Conservation (phyloP, 129 eudicot genomes). For the Lactuca saligna region DNA sequence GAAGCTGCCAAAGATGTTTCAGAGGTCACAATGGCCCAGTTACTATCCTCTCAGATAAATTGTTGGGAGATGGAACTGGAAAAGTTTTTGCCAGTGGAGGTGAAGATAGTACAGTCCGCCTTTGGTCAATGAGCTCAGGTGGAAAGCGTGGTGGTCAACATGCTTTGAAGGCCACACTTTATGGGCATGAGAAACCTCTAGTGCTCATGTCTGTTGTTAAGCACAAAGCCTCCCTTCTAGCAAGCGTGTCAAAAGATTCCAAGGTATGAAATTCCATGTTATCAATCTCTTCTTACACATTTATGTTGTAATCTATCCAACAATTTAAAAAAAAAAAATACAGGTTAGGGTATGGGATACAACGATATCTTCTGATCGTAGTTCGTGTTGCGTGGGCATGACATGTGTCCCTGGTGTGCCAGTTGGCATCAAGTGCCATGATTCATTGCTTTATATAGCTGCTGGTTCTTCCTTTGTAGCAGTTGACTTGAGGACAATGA, state of each 20-base stretch:
- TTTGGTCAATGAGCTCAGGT: slow-evolving; percentile 70
- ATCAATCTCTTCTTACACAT: neutral
- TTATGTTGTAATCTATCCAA: slow-evolving; percentile 10
- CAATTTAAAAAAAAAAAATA: slow-evolving; percentile 1
- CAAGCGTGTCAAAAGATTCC: slow-evolving; percentile 77
- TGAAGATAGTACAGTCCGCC: slow-evolving; percentile 80
- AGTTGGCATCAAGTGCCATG: slow-evolving; percentile 72
- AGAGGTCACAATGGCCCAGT: slow-evolving; percentile 88
- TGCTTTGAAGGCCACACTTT: slow-evolving; percentile 67
- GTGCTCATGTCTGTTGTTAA: slow-evolving; percentile 74
- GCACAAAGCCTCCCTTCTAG: slow-evolving; percentile 71
- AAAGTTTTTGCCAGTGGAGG: slow-evolving; percentile 91
- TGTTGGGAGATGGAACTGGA: slow-evolving; percentile 63
- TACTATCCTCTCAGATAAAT: slow-evolving; percentile 66
- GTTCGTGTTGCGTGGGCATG: slow-evolving; percentile 81
- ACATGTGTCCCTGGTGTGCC: slow-evolving; percentile 58
- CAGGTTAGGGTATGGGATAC: slow-evolving; percentile 92
- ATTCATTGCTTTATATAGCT: slow-evolving; percentile 69
- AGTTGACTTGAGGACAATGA: slow-evolving; percentile 84
- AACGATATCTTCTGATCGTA: slow-evolving; percentile 51
- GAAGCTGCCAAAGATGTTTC: slow-evolving; percentile 60
- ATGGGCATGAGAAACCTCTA: slow-evolving; percentile 85
- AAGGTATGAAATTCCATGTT: slow-evolving; percentile 42
- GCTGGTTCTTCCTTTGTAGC: slow-evolving; percentile 65
- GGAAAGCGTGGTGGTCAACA: slow-evolving; percentile 84